Percentiles rank a stretch among this genome's conserved stretches.
phyloP scores from a whole-genome alignment of 2,329 filamentous ascomycete species.

The Stagonosporopsis chrysanthemi region DNA sequence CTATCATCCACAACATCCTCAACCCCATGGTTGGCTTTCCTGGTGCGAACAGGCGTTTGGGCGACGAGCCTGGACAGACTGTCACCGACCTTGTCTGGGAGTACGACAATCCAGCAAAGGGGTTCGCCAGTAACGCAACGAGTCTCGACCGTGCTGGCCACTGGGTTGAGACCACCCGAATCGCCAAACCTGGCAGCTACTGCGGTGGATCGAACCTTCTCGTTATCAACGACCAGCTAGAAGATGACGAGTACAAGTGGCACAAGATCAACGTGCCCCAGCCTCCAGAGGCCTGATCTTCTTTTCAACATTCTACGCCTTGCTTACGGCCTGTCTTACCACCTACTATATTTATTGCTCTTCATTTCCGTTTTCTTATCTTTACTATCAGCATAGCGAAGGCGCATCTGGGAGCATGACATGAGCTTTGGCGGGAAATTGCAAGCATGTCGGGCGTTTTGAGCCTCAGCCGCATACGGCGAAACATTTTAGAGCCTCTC shows the following conservation, averaged over 20 bases:
- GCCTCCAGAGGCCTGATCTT: constrained; percentile 24
- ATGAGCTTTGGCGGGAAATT: constrained; percentile 9
- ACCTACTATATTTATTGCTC: constrained; percentile 1
- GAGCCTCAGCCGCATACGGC: constrained; percentile 1
- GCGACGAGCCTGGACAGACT: constrained; percentile 64
- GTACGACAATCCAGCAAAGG: constrained; percentile 43
- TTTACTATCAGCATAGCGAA: constrained; percentile 33
- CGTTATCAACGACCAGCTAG: constrained; percentile 52
- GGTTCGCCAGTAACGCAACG: constrained; percentile 36
- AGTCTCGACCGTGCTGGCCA: constrained; percentile 37
- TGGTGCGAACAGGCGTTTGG: constrained; percentile 66
- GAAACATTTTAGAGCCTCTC: background rate
- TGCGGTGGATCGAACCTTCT: constrained; percentile 64
- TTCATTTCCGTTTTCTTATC: background rate
- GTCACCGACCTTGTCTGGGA: constrained; percentile 63
- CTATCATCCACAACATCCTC: constrained; percentile 64
- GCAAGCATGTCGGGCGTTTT: constrained; percentile 13
- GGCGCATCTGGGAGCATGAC: constrained; percentile 26
- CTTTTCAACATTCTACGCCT: constrained; percentile 17
- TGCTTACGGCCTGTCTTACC: constrained; percentile 13
- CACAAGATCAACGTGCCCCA: constrained; percentile 39
- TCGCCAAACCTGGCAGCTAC: constrained; percentile 61
- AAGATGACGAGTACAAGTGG: constrained; percentile 45
- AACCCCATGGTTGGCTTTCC: constrained; percentile 66
- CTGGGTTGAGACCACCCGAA: constrained; percentile 51